Percentiles rank a stretch among this genome's conserved stretches.
Conservation (phyloP, 352 stramenopile genomes). For the Phytophthora foliorum region DNA sequence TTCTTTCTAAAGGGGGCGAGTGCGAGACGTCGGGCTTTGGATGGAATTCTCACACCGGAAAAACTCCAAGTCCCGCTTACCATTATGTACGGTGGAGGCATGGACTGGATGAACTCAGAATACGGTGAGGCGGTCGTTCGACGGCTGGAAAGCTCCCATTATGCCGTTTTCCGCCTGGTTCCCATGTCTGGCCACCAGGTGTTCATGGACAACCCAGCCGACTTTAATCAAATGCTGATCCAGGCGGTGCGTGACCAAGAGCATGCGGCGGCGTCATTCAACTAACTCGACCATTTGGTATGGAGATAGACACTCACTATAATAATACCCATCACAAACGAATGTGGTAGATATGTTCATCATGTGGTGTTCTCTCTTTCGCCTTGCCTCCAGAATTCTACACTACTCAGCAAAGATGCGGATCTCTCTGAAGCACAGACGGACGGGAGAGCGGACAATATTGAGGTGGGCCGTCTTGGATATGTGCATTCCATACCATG, state of each 20-base stretch:
- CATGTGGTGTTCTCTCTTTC: slow-evolving; percentile 32
- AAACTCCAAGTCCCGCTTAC: slow-evolving; percentile 77
- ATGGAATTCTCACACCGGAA: slow-evolving; percentile 58
- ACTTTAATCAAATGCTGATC: slow-evolving; percentile 81
- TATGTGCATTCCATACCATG: slow-evolving; percentile 24
- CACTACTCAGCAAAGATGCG: slow-evolving; percentile 19
- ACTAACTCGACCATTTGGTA: slow-evolving; percentile 29
- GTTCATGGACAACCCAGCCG: slow-evolving; percentile 87
- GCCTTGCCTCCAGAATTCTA: slow-evolving; percentile 5
- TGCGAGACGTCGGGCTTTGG: slow-evolving; percentile 58
- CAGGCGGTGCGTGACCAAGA: slow-evolving; percentile 77
- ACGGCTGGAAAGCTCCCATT: slow-evolving; percentile 65
- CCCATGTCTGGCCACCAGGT: slow-evolving; percentile 80
- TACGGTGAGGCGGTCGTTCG: slow-evolving; percentile 68
- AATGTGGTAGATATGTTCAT: slow-evolving; percentile 32
- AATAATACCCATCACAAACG: slow-evolving; percentile 22
- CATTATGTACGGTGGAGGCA: slow-evolving; percentile 81
- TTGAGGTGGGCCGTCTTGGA: slow-evolving; percentile 24
- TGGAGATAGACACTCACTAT: slow-evolving; percentile 12
- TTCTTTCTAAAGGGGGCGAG: slow-evolving; percentile 46
- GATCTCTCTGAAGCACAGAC: slow-evolving; percentile 27
- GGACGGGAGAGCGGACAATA: slow-evolving; percentile 26
- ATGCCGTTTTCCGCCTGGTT: slow-evolving; percentile 76
- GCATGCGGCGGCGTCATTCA: slow-evolving; percentile 38
- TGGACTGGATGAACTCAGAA: slow-evolving; percentile 85